Conservation (phyloP, 139 green algal species). For the Picochlorum sp. region DNA sequence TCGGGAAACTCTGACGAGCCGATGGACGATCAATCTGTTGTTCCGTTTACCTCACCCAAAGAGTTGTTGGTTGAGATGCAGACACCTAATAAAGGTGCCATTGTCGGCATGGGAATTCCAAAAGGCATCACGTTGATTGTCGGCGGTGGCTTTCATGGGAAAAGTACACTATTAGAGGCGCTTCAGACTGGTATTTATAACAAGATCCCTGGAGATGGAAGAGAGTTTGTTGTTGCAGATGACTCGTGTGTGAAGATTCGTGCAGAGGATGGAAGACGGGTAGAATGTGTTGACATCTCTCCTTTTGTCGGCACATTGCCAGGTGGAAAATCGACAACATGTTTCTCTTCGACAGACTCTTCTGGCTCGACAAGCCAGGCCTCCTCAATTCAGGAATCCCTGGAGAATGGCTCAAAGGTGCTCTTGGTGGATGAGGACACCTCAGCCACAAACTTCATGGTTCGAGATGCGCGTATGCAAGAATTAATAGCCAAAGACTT, state of each 20-base stretch:
- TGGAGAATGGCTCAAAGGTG: slow-evolving; percentile 32
- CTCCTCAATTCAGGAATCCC: slow-evolving; percentile 52
- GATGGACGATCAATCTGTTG: slow-evolving; percentile 25
- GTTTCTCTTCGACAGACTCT: slow-evolving; percentile 48
- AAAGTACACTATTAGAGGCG: slow-evolving; percentile 57
- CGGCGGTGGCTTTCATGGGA: slow-evolving; percentile 60
- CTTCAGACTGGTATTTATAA: slow-evolving; percentile 62
- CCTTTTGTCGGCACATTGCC: slow-evolving; percentile 59
- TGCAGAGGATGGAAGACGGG: slow-evolving; percentile 56
- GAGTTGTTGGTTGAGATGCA: slow-evolving; percentile 31
- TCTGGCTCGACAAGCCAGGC: slow-evolving; percentile 55
- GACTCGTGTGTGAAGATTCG: slow-evolving; percentile 46
- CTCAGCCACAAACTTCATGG: slow-evolving; percentile 68
- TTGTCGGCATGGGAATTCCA: slow-evolving; percentile 50
- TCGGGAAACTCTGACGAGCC: slow-evolving; percentile 38
- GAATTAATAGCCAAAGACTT: slow-evolving; percentile 40
- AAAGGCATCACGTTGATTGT: slow-evolving; percentile 59
- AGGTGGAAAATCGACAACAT: slow-evolving; percentile 28
- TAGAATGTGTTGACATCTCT: slow-evolving; percentile 55
- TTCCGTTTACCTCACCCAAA: slow-evolving; percentile 36
- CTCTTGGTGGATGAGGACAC: slow-evolving; percentile 69
- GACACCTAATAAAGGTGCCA: slow-evolving; percentile 38
- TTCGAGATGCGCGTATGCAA: slow-evolving; percentile 53
- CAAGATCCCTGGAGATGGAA: slow-evolving; percentile 56
- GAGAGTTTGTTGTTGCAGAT: slow-evolving; percentile 52